Conservation (phyloP, 805 yeast genomes). For the Candida germanica region DNA sequence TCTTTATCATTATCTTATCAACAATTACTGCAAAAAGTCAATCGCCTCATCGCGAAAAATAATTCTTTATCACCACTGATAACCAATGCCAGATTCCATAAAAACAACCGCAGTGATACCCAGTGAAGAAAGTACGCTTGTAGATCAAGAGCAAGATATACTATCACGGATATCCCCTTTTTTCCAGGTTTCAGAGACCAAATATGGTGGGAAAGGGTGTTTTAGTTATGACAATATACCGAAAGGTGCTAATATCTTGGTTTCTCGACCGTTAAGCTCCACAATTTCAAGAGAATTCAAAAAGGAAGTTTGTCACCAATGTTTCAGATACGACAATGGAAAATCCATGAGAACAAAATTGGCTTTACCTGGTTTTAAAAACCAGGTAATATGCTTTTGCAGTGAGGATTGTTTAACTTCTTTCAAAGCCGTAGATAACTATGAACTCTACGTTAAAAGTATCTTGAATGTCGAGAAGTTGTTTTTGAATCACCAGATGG, state of each 20-base stretch:
- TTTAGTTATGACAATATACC: slow-evolving; percentile 44
- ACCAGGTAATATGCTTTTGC: slow-evolving; percentile 52
- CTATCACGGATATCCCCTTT: slow-evolving; percentile 24
- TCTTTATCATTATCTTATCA: no score
- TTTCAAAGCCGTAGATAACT: slow-evolving; percentile 34
- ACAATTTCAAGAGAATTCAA: slow-evolving; percentile 51
- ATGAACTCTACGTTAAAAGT: slow-evolving; percentile 29
- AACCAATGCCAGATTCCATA: background rate
- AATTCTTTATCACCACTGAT: slow-evolving; percentile 1
- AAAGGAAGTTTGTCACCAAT: slow-evolving; percentile 59
- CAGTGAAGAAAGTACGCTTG: slow-evolving; percentile 12
- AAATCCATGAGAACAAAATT: slow-evolving; percentile 42
- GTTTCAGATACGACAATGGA: slow-evolving; percentile 51
- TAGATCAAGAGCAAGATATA: slow-evolving; percentile 14
- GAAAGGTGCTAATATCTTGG: slow-evolving; percentile 38
- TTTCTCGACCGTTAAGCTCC: slow-evolving; percentile 45
- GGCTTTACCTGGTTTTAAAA: slow-evolving; percentile 23
- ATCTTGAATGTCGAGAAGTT: slow-evolving; percentile 38
- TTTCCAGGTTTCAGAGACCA: slow-evolving; percentile 37
- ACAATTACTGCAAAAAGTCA: slow-evolving; percentile 8
- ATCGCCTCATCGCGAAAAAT: slow-evolving; percentile 5
- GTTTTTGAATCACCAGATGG: slow-evolving; percentile 25
- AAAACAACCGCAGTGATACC: slow-evolving; percentile 6
- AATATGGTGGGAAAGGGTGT: slow-evolving; percentile 60
- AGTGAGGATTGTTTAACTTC: slow-evolving; percentile 38